Evolutionary conservation across 176 grass and related monocot genomes (phyloP), one percentile per base, ranked within the genome.

Genomic region (Coix lacrymajobi): DNA sequence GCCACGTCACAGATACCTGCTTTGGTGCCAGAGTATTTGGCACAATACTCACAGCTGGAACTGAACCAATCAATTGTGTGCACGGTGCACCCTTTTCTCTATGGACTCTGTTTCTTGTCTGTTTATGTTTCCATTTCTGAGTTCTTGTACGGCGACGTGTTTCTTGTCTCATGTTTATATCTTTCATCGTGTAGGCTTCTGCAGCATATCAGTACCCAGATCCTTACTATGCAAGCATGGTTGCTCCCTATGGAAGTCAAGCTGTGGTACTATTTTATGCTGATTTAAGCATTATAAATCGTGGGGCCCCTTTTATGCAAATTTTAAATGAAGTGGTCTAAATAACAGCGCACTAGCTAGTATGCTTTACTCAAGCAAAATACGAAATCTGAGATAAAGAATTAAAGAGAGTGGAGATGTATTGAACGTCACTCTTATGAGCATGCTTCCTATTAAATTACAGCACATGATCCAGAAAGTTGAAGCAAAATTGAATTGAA

Each of bases 211-310:
- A 90, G 80, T 96, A 90, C 38, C 73, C 92, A 44, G 96, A 98
- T 73, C 85, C 96, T 73, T 98, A 93, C 83, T 96, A 95, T 33
- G 40, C 91, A 70, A 85, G 91, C 81, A 73, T 96, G 74, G 79
- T 95, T 63, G 79, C 48, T 88, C 80, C 92, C 74, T 93, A 93
- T 82, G 92, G 90, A 86, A n/a, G 88, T 84, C 96, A 98, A 87
- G 79, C 91, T 36, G 76, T 88, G 89, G 96, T 98, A 86, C 60
- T 39, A 77, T 31, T 77, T 41, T 82, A 57, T 82, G 56, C 28
- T 71, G 66, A 56, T 72, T 89, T 78, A 30, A 83, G 28, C 26
- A 45, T 58, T 40, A 52, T 8, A 70, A 60, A 25, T 14, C 20
- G 22, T 38, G 19, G 19, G 15, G 2, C 9, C 19, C 24, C 11